Percentiles rank a stretch among this genome's conserved stretches.
Conservation (phyloP, 2,329 filamentous ascomycete species). For the Diaporthe sp. region DNA sequence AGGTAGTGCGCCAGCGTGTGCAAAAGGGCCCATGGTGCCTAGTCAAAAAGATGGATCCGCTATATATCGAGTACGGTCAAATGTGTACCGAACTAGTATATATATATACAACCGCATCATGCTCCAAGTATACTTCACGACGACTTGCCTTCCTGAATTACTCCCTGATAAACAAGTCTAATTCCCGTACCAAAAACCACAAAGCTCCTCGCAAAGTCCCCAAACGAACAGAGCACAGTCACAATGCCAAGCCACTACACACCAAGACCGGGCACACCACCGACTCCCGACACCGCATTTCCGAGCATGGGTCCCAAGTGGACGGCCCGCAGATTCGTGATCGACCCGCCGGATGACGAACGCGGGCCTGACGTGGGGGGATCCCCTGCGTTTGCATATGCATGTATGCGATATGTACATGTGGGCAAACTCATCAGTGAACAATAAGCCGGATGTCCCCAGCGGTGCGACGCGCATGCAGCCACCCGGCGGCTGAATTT, state of each 20-base stretch:
- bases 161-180: not conserved
- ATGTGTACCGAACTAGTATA: not conserved
- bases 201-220: not conserved
- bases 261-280: constrained; percentile 1
- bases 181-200: not conserved
- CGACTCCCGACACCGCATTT: constrained; percentile 34
- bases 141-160: not conserved
- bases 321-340: constrained; percentile 35
- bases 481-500: not conserved
- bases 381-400: not conserved
- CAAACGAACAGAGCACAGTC: too few species aligned
- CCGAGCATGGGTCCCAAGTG: constrained; percentile 13
- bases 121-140: too few species aligned
- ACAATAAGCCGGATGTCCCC: not conserved
- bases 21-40: too few species aligned
- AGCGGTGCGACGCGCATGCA: not conserved
- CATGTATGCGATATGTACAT: not conserved
- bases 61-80: too few species aligned
- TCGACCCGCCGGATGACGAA: constrained; percentile 36
- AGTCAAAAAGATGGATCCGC: too few species aligned
- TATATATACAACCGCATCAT: not conserved
- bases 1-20: too few species aligned
- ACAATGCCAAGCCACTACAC: not conserved
- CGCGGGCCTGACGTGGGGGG: not conserved
- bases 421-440: not conserved